Evolutionary conservation across 2,329 filamentous ascomycete species (phyloP).

Genomic region (Verticillium klebahnii): DNA sequence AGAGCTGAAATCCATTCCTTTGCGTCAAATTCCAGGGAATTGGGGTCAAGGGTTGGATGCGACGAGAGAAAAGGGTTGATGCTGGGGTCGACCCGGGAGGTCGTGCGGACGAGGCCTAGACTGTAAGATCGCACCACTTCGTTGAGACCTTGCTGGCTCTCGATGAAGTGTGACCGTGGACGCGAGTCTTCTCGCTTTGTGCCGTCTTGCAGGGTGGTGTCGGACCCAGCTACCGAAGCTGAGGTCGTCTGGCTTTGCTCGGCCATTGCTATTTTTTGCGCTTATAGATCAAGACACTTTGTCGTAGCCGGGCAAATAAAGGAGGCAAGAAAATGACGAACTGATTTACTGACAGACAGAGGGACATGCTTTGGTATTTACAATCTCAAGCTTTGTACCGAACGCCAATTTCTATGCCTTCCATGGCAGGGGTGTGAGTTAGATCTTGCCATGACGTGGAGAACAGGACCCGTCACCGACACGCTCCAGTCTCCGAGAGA

Average conservation of each 20-base stretch:
- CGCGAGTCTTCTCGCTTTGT: not conserved
- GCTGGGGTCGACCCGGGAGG: conserved; percentile 5
- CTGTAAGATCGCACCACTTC: conserved; percentile 11
- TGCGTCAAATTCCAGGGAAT: conserved; percentile 35
- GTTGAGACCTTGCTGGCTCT: not conserved
- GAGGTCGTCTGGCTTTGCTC: not conserved
- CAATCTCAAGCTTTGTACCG: too few species aligned
- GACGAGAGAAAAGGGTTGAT: conserved; percentile 20
- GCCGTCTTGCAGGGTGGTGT: not conserved
- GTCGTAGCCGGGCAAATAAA: too few species aligned
- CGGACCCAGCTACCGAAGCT: not conserved
- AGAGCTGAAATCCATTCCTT: conserved; percentile 41
- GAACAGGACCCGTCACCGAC: too few species aligned
- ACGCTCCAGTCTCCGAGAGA: not conserved
- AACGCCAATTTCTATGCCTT: too few species aligned
- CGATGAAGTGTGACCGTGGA: not conserved
- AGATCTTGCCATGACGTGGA: not conserved
- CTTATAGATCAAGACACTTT: not conserved
- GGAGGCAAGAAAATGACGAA: not conserved
- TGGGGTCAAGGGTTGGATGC: conserved; percentile 34
- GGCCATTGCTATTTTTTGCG: not conserved
- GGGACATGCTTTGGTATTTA: too few species aligned
- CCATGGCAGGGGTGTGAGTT: not conserved
- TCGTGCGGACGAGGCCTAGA: conserved; percentile 10
- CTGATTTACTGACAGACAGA: too few species aligned